Base-by-base conservation (phyloP, 345 rosid genomes). In the Gossypium raimondii region DNA sequence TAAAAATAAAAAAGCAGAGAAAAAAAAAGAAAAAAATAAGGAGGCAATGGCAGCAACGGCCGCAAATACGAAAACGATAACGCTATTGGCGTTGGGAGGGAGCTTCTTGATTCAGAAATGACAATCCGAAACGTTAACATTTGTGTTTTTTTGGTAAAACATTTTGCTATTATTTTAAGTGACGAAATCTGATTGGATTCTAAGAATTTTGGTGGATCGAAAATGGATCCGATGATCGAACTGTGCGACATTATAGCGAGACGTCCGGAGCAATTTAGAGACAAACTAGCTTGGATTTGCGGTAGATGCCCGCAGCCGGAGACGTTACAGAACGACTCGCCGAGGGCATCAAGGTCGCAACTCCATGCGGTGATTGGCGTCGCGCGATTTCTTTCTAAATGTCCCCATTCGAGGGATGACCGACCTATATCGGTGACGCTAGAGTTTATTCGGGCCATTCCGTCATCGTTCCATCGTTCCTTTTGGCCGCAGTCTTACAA, bases 401-500 rank as follows among this genome's bases (percentile, higher is more conserved):
- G 90, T 38, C 81, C 85, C 1, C 84, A 80, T 47, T 73, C 75
- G 12, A 70, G 81, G 50, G 97, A 91, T 41, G 84, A 76, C 44
- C 82, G 91, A 48, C 87, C 98, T 17, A 82, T 87, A 78, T 82
- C 88, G 64, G 83, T 85, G 55, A 80, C 87, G 9, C 78, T 89
- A 57, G 98, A 89, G 58, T 96, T 92, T 78, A 78, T 92, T 67
- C 88, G 86, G 64, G 83, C 91, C 8, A 78, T 91, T 45, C 97
- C 98, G 51, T 78, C 84, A 20, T 92, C 98, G 11, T 96, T 96
- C 67, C 74, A 71, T n/a, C 86, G 79, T 53, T 86, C 90, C 0
- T 96, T 90, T 69, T 96, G 99, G 99, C 99, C 98, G 53, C 97
- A 89, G 66, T 89, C 98, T 22, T 87, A 81, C 77, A 76, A 76